phyloP scores from a whole-genome alignment of 495 filamentous ascomycete species.

The Talaromyces wortmannii region DNA sequence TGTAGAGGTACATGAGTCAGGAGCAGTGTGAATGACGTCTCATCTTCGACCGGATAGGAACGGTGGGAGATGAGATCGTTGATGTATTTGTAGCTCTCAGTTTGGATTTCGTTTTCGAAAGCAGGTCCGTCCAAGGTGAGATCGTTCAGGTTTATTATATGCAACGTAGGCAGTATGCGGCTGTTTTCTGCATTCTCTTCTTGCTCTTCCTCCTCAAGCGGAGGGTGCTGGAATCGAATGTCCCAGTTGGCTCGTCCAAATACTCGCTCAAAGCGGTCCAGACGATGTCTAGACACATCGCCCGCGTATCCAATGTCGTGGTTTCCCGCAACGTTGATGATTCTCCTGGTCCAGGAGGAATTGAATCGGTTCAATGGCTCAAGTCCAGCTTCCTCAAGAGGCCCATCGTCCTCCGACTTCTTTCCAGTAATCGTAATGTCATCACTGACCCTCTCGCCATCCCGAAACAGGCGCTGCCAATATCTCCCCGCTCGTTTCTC shows the following conservation, averaged over 20 bases:
- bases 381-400: conserved; percentile 32
- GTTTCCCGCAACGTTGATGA: conserved; percentile 90
- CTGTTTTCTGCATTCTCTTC: conserved; percentile 13
- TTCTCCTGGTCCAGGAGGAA: conserved; percentile 57
- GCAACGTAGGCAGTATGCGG: conserved; percentile 43
- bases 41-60: conserved; percentile 58
- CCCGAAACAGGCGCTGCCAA: conserved; percentile 75
- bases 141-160: conserved; percentile 79
- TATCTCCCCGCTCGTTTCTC: conserved; percentile 59
- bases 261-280: conserved; percentile 69
- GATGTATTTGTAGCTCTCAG: conserved; percentile 68
- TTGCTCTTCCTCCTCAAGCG: neutral
- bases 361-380: conserved; percentile 46
- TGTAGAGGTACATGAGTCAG: conserved; percentile 90
- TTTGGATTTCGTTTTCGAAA: conserved; percentile 53
- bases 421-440: conserved; percentile 35
- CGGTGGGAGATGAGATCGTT: conserved; percentile 59
- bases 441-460: conserved; percentile 52
- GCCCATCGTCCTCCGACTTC: conserved; percentile 15
- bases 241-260: conserved; percentile 91
- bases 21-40: conserved; percentile 66
- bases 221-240: conserved; percentile 59
- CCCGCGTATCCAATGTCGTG: conserved; percentile 96
- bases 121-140: conserved; percentile 88
- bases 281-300: conserved; percentile 64